These are phyloP conservation scores for Giardia duodenalis DNA, from an alignment of 208 protist species.

Conservation along the genomic window DNA sequence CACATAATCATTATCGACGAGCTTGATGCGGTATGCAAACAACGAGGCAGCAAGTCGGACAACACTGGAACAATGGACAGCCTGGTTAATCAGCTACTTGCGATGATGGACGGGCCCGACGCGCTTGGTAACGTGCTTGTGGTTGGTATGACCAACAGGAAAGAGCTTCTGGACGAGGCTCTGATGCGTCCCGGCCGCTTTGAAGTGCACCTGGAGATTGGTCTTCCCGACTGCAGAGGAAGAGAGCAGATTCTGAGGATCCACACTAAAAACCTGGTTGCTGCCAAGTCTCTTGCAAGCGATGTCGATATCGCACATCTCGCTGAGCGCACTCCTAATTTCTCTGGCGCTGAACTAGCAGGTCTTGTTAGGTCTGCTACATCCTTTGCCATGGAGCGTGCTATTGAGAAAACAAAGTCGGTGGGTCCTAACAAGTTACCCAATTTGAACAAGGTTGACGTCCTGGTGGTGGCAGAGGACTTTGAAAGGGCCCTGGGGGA, in stretches of 20 bases:
- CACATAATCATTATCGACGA: slow-evolving; percentile 99
- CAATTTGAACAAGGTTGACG: neutral
- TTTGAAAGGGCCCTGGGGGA: slow-evolving; percentile 62
- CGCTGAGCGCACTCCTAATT: slow-evolving; percentile 85
- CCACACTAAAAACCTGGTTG: slow-evolving; percentile 77
- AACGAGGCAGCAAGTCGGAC: slow-evolving; percentile 65
- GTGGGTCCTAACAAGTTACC: neutral
- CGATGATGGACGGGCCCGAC: slow-evolving; percentile 96
- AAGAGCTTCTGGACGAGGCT: slow-evolving; percentile 96
- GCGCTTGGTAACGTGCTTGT: slow-evolving; percentile 96
- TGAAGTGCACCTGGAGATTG: slow-evolving; percentile 75
- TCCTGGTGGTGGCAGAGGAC: slow-evolving; percentile 47
- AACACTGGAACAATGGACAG: slow-evolving; percentile 86
- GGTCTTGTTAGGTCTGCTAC: slow-evolving; percentile 60
- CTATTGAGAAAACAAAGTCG: neutral
- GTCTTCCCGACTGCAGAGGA: slow-evolving; percentile 84
- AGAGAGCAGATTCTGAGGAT: slow-evolving; percentile 93
- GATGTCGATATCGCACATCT: slow-evolving; percentile 77
- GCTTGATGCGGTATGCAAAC: slow-evolving; percentile 62
- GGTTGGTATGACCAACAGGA: slow-evolving; percentile 97
- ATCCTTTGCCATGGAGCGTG: slow-evolving; percentile 46
- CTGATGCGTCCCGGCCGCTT: slow-evolving; percentile 91
- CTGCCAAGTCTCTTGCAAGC: slow-evolving; percentile 61
- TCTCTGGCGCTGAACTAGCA: slow-evolving; percentile 76
- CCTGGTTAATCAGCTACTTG: slow-evolving; percentile 97